Evolutionary conservation across 2,329 filamentous ascomycete species (phyloP).

Genomic region (Zopfia rhizophila): DNA sequence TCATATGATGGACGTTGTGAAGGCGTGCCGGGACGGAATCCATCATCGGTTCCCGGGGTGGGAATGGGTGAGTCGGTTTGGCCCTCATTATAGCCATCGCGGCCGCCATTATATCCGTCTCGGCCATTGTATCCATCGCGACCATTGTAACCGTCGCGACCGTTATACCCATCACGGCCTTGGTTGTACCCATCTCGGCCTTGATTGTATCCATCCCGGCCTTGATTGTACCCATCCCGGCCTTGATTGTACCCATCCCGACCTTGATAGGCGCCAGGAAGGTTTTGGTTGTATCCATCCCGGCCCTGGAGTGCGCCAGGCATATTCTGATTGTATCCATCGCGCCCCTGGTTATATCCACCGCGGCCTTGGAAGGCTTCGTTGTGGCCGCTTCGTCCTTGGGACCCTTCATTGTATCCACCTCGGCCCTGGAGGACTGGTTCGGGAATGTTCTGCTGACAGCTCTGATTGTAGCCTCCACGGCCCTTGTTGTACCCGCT

Average conservation of each 20-base stretch:
- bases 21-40: constrained; percentile 43
- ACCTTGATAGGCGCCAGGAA: constrained; percentile 20
- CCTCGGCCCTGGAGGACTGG: too few relatives aligned
- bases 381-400: too few relatives aligned
- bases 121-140: constrained; percentile 43
- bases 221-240: constrained; percentile 32
- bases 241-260: constrained; percentile 43
- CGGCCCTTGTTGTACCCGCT: constrained; percentile 48
- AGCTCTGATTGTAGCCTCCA: constrained; percentile 44
- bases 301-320: constrained; percentile 40
- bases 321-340: constrained; percentile 41
- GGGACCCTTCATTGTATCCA: constrained; percentile 9
- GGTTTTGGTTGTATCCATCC: constrained; percentile 43
- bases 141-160: constrained; percentile 23
- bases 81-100: constrained; percentile 25
- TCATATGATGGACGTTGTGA: constrained; percentile 38
- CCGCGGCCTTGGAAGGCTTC: constrained; percentile 43
- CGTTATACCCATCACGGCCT: constrained; percentile 44
- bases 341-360: constrained; percentile 39
- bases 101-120: constrained; percentile 32
- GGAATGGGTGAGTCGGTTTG: constrained; percentile 45
- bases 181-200: constrained; percentile 23
- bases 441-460: background rate
- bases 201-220: constrained; percentile 45
- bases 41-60: constrained; percentile 43